These are phyloP conservation scores for Coemansia sp. DNA, from an alignment of 192 early-diverging fungal species.

Conservation along the genomic window DNA sequence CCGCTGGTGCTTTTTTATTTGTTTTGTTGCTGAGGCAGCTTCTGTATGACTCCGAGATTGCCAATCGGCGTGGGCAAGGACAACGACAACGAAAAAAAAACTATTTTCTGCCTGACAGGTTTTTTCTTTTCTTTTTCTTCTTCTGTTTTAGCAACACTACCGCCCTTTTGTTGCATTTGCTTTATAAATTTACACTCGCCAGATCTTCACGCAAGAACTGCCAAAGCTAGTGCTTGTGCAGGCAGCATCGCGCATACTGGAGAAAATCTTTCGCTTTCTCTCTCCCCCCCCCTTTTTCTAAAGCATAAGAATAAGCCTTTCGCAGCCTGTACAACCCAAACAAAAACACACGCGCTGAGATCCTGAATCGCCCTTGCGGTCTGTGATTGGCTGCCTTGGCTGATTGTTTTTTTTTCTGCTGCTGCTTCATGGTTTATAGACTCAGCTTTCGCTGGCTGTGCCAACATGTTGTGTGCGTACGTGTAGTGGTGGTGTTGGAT, in stretches of 20 bases:
- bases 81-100: not conserved
- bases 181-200: slow-evolving; percentile 1
- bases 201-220: not conserved
- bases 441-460: not conserved
- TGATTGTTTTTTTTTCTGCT: not conserved
- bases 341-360: slow-evolving; percentile 13
- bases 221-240: slow-evolving; percentile 13
- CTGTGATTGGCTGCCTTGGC: slow-evolving; percentile 10
- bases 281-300: too few species aligned
- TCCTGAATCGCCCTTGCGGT: slow-evolving; percentile 16
- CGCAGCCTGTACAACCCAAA: not conserved
- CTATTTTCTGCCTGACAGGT: not conserved
- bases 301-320: too few species aligned
- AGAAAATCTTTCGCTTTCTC: not conserved
- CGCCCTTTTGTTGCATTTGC: not conserved
- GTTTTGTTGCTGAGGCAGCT: not conserved
- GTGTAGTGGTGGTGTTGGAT: not conserved
- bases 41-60: not conserved
- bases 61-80: slow-evolving; percentile 2
- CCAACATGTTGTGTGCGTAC: not conserved
- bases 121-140: not conserved
- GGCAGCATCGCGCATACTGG: not conserved
- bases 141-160: not conserved
- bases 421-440: not conserved
- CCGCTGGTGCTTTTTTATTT: not conserved